Base-by-base conservation (phyloP, 2,329 filamentous ascomycete genomes). In the Lanzia echinophila region DNA sequence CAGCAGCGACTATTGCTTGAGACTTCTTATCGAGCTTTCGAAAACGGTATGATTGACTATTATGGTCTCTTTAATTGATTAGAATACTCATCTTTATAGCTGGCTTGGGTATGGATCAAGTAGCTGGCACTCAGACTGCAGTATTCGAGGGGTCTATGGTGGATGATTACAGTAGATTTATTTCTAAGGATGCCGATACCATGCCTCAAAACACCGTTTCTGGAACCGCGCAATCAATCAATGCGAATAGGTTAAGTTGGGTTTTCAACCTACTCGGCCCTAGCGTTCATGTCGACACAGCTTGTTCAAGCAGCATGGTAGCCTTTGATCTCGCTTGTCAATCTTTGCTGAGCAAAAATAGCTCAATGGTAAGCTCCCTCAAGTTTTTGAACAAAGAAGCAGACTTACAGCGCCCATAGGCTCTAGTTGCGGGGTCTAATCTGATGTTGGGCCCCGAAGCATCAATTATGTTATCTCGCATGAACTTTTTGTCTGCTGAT, bases 261-360 rank as follows among this genome's bases (percentile, higher is more conserved):
- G 74, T 72, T 54, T 79, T 77, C 63, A 73, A 82, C 59, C 66
- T 82, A 24, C 55, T 55, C 4, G 71, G 71, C 0, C 75, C 78
- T 2, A 79, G 76, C 59, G 71, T 81, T 64, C 79, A 76, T 0
- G 65, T 83, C 11, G 79, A 83, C 50, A 82, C 80, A 0, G 80
- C 77, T 20, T 83, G 80, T 63, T 81, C 78, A 32, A 75, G 74
- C 3, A 77, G 75, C 45, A 68, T 83, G n/a, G 73, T 79, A 2
- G 74, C 75, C 0, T 68, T 82, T 2, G 76, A 83, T 60, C 66
- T 78, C 28, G 79, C 76, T 1, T 74, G 73, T 15, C 74, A 79
- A 48, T 74, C 71, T 31, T 65, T 82, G 3, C 20, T n/a, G n/a
- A n/a, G n/a, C n/a, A n/a, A n/a, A n/a, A n/a, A n/a, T n/a, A n/a